These are phyloP conservation scores for Lachnum nothofagi DNA, from an alignment of 2,329 filamentous ascomycete genomes.

Conservation along the genomic window DNA sequence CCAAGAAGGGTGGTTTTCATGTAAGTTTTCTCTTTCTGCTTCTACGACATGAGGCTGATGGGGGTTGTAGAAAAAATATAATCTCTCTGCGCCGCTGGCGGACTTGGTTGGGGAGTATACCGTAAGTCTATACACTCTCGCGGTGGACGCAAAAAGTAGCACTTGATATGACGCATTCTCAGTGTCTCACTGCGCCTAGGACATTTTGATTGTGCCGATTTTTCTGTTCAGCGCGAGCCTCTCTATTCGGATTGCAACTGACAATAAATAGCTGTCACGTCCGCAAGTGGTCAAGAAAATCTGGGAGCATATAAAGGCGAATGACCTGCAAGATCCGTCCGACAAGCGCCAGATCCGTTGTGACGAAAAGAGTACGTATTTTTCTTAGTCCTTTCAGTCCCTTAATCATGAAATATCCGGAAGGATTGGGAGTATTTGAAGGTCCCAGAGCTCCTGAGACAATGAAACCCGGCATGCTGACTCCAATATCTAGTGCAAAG, in stretches of 20 bases:
- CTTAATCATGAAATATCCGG: no score
- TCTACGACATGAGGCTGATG: conserved; percentile 1
- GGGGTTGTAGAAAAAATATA: conserved; percentile 59
- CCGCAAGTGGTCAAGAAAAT: conserved; percentile 95
- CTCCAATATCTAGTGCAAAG: no score
- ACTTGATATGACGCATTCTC: no score
- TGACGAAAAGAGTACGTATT: conserved; percentile 81
- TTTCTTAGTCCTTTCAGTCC: no score
- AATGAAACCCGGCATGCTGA: no score
- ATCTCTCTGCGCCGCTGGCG: conserved; percentile 64
- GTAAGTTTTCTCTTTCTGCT: conserved; percentile 43
- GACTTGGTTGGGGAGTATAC: conserved; percentile 65
- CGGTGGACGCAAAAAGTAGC: not conserved
- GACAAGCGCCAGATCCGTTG: conserved; percentile 92
- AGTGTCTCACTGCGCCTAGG: no score
- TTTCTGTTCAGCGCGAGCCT: no score
- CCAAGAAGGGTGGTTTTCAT: conserved; percentile 85
- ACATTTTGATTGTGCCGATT: no score
- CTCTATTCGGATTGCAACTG: no score
- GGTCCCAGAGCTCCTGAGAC: no score
- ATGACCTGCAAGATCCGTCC: conserved; percentile 80
- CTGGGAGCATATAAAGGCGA: conserved; percentile 89
- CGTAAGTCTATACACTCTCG: conserved; percentile 40
- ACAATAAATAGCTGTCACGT: conserved; percentile 66
- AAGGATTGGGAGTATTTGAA: no score